A percentile compares a stretch with the other conserved stretches of the same genome.
Conservation (phyloP, 495 filamentous ascomycete genomes). For the Symbiotaphrina buchneri region DNA sequence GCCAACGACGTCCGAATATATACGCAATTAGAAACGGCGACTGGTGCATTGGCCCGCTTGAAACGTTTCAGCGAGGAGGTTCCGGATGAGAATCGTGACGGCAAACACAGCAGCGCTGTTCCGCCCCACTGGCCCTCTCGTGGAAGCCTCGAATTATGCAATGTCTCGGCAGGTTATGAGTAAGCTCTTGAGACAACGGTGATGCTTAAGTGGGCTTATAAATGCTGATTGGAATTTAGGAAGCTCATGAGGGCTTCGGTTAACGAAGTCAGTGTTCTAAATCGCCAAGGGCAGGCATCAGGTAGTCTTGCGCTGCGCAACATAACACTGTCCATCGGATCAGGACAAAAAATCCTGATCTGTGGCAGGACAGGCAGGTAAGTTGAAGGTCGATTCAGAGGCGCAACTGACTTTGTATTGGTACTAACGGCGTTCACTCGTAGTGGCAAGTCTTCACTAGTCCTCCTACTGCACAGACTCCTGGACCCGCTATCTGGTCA, state of each 20-base stretch:
- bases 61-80: slow-evolving; percentile 3
- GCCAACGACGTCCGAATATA: slow-evolving; percentile 8
- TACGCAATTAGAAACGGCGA: neutral
- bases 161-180: neutral
- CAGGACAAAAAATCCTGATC: neutral
- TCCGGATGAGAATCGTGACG: neutral
- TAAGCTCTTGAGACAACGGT: too few species aligned
- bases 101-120: neutral
- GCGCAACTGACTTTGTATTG: neutral
- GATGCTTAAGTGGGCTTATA: too few species aligned
- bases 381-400: neutral
- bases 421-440: neutral
- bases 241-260: neutral
- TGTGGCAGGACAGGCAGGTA: neutral
- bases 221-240: too few species aligned
- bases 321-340: neutral
- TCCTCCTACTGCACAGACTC: neutral
- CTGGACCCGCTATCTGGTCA: neutral
- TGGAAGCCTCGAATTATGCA: neutral
- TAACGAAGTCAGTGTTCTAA: neutral
- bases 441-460: neutral
- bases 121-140: neutral
- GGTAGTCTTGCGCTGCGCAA: neutral
- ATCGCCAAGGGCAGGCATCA: neutral
- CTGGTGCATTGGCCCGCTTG: neutral